Percentiles rank a stretch among this genome's conserved stretches.
phyloP scores from a whole-genome alignment of 2,329 filamentous ascomycete species.

The Microdochium bolleyi region DNA sequence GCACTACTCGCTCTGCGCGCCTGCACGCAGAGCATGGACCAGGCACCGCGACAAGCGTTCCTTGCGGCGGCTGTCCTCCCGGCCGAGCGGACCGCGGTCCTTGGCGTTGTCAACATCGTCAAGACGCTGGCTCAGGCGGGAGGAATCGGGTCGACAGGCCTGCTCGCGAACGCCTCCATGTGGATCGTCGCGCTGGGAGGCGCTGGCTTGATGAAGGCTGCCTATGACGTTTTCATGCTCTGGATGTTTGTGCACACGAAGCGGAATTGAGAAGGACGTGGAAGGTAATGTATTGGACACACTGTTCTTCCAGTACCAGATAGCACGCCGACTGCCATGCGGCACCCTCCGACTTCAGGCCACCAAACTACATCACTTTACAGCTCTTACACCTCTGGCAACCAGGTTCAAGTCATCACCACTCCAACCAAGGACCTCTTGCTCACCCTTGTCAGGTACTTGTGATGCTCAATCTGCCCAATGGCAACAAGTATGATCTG shows the following conservation, averaged over 20 bases:
- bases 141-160: constrained; percentile 38
- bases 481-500: not conserved
- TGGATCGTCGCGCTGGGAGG: constrained; percentile 41
- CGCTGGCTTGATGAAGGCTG: constrained; percentile 37
- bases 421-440: not conserved
- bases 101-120: constrained; percentile 43
- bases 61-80: constrained; percentile 38
- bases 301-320: not conserved
- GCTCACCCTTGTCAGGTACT: not conserved
- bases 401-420: not conserved
- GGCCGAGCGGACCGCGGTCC: constrained; percentile 41
- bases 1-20: constrained; percentile 36
- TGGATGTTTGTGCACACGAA: not conserved
- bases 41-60: constrained; percentile 42
- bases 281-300: not conserved
- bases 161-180: constrained; percentile 27
- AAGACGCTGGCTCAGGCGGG: constrained; percentile 39
- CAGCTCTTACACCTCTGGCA: not conserved
- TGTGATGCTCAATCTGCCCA: not conserved
- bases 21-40: constrained; percentile 39
- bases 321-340: not conserved
- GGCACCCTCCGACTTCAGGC: not conserved
- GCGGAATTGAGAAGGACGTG: not conserved
- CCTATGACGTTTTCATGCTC: constrained; percentile 26
- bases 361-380: not conserved